Conservation (phyloP, 768 basidiomycete genomes). For the Pilatotrama ljubarskyi region DNA sequence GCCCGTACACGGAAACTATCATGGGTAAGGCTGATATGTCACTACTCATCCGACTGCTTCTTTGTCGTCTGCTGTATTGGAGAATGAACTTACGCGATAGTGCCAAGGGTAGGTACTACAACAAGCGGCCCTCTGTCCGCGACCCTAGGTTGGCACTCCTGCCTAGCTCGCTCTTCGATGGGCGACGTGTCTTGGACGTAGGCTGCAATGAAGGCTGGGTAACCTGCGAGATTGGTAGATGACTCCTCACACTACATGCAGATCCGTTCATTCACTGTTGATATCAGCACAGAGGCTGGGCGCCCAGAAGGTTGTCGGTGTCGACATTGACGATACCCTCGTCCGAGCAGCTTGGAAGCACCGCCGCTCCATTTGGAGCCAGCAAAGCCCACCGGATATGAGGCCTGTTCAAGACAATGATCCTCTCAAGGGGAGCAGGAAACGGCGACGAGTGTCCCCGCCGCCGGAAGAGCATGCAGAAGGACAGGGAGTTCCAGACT, state of each 20-base stretch:
- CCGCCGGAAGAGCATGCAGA: slow-evolving; percentile 17
- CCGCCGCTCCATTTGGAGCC: slow-evolving; percentile 69
- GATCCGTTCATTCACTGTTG: neutral
- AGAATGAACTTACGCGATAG: too few relatives aligned
- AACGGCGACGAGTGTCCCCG: neutral
- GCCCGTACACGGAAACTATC: slow-evolving; percentile 75
- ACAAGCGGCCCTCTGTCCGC: slow-evolving; percentile 58
- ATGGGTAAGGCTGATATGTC: slow-evolving; percentile 44
- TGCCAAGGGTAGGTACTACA: slow-evolving; percentile 60
- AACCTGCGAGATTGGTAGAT: slow-evolving; percentile 79
- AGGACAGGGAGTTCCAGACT: slow-evolving; percentile 33
- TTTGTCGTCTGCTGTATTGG: neutral
- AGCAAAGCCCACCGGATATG: slow-evolving; percentile 46
- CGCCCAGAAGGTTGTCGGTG: slow-evolving; percentile 70
- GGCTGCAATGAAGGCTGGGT: slow-evolving; percentile 89
- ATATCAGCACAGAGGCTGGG: slow-evolving; percentile 60
- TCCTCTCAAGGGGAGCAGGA: slow-evolving; percentile 8
- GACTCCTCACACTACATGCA: too few relatives aligned
- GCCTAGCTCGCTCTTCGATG: slow-evolving; percentile 51
- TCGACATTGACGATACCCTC: slow-evolving; percentile 81
- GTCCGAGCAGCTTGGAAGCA: slow-evolving; percentile 77
- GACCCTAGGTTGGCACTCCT: slow-evolving; percentile 71
- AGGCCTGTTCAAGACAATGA: neutral
- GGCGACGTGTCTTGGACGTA: slow-evolving; percentile 70
- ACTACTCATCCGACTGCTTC: neutral